Evolutionary conservation across 1,284 basidiomycete species (phyloP), one percentile per base, ranked within the genome.

Genomic region (Heterobasidion parviporum): DNA sequence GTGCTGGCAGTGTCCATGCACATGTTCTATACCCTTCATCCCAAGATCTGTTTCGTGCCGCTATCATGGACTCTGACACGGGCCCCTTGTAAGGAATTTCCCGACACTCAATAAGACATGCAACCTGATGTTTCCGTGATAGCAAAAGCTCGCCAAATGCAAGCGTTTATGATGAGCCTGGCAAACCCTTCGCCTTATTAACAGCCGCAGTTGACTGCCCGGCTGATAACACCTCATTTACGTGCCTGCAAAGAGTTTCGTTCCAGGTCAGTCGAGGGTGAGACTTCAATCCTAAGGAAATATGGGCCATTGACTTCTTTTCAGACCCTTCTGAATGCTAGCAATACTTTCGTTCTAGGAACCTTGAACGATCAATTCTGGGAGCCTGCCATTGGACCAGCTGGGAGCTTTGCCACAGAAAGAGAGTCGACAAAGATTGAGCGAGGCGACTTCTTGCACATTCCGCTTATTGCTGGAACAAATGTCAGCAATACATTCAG

Each of bases 331-430:
- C n/a, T 41, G 38, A 73, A 72, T 54, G 70, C 74, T 53, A 79
- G 75, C 52, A 82, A 82, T 57, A 53, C 59, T 0, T 73, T 82
- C 74, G 75, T 79, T 9, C 55, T 38, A 0, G 58, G 65, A 2
- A 77, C 75, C 1, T 62, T 84, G 32, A 82, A 83, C 56, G n/a
- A 58, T 1, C 82, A 85, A 57, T 64, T 83, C 14, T 84, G 82
- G 82, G 70, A 85, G 59, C 82, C 82, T 0, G 62, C 78, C 1
- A 71, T 83, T 7, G 81, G 38, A n/a, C 38, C 79, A 3, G 57
- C 68, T 0, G 79, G 79, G 0, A 83, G 80, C 61, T 72, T 84
- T 50, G 65, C 76, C 6, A 63, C 76, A 0, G 73, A 73, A 56
- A 66, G 77, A 33, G 78, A 80, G 1, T 84, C 81, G 0, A 59